A percentile compares a stretch with the other conserved stretches of the same genome.
These are phyloP conservation scores for Ascocoryne sarcoides DNA, from an alignment of 2,329 filamentous ascomycete species.

Conservation along the genomic window DNA sequence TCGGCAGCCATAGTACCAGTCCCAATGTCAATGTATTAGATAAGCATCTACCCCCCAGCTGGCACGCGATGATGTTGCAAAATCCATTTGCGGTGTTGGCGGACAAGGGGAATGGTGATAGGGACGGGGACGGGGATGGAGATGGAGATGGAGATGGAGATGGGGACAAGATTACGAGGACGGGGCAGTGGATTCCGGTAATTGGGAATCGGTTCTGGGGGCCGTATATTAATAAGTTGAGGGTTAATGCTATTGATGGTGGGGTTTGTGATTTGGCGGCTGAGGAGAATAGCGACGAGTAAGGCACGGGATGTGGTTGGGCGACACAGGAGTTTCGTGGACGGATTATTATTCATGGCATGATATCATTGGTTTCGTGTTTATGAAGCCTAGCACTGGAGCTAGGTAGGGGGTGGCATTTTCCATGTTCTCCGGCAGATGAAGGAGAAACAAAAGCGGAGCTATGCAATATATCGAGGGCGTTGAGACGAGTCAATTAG, in stretches of 20 bases:
- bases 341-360: too few species aligned
- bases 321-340: too few species aligned
- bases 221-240: slow-evolving; percentile 25
- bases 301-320: too few species aligned
- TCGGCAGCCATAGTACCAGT: not conserved
- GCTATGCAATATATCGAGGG: too few species aligned
- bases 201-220: slow-evolving; percentile 23
- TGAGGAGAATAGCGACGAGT: not conserved
- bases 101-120: too few species aligned
- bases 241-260: slow-evolving; percentile 26
- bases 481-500: too few species aligned
- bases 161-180: not conserved
- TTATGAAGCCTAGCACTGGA: too few species aligned
- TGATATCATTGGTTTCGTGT: too few species aligned
- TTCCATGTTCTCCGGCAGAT: too few species aligned
- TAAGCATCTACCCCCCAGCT: not conserved
- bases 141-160: not conserved
- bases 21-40: not conserved
- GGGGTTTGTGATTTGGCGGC: slow-evolving; percentile 23
- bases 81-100: slow-evolving; percentile 1
- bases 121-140: not conserved
- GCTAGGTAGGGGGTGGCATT: too few species aligned
- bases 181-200: slow-evolving; percentile 16
- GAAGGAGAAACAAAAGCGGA: too few species aligned
- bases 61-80: not conserved